phyloP scores from a whole-genome alignment of 768 basidiomycete species.

The Xerocomus potaroensis region DNA sequence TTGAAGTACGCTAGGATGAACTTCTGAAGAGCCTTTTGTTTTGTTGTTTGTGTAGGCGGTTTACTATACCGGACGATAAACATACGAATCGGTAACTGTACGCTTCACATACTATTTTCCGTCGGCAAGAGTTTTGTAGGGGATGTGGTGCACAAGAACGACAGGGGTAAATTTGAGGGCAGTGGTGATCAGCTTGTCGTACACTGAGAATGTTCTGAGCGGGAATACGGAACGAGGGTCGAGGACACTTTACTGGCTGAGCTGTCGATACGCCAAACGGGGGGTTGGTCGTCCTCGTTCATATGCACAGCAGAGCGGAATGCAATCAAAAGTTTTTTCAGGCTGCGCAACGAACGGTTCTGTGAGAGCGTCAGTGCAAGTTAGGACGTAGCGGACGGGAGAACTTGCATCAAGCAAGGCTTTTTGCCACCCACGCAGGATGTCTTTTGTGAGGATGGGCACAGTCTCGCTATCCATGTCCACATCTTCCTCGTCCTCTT shows the following conservation, averaged over 20 bases:
- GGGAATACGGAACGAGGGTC: background rate
- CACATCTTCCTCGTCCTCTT: conserved; percentile 42
- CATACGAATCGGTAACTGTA: background rate
- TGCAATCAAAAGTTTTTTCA: conserved; percentile 81
- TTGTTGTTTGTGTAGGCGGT: conserved; percentile 72
- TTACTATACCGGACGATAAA: conserved; percentile 52
- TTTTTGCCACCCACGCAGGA: conserved; percentile 83
- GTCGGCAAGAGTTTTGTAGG: conserved; percentile 74
- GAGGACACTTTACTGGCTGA: conserved; percentile 37
- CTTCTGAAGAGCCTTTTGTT: conserved; percentile 82
- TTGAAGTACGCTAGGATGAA: conserved; percentile 86
- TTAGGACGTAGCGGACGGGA: background rate
- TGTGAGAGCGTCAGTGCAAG: conserved; percentile 28
- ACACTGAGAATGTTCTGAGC: conserved; percentile 52
- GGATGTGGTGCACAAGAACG: conserved; percentile 80
- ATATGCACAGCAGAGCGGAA: conserved; percentile 89
- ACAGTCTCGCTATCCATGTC: conserved; percentile 41
- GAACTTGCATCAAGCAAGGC: conserved; percentile 70
- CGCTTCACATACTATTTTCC: conserved; percentile 74
- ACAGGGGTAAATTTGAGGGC: conserved; percentile 88
- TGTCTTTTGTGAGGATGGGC: conserved; percentile 62
- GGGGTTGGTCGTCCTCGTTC: conserved; percentile 76
- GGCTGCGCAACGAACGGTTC: conserved; percentile 80
- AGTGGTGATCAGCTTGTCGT: conserved; percentile 87
- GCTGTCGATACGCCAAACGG: conserved; percentile 86